These are phyloP conservation scores for Phaffia australis DNA, from an alignment of 768 basidiomycete species.

Conservation along the genomic window DNA sequence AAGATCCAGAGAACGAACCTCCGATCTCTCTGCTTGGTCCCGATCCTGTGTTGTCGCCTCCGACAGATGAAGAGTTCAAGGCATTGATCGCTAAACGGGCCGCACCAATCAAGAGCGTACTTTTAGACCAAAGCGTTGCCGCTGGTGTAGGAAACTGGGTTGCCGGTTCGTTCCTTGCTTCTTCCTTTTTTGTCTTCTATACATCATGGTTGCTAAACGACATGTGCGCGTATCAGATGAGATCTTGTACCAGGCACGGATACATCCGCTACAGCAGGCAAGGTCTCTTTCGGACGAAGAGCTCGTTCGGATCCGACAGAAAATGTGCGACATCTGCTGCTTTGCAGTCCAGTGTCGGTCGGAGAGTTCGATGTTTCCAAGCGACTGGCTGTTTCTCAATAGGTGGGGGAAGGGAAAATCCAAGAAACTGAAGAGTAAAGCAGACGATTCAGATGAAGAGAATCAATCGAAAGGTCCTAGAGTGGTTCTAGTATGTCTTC, in stretches of 20 bases:
- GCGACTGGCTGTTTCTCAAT: slow-evolving; percentile 31
- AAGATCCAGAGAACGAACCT: slow-evolving; percentile 5
- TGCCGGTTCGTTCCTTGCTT: slow-evolving; percentile 19
- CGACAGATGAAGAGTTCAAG: slow-evolving; percentile 22
- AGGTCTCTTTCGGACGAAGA: slow-evolving; percentile 23
- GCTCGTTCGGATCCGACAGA: slow-evolving; percentile 25
- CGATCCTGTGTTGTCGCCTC: slow-evolving; percentile 24
- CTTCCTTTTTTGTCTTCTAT: neutral
- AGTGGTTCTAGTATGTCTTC: neutral
- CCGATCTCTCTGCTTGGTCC: slow-evolving; percentile 21
- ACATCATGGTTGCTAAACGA: neutral
- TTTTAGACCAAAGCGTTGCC: slow-evolving; percentile 33
- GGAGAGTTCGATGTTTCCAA: slow-evolving; percentile 29
- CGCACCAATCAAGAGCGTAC: slow-evolving; percentile 33
- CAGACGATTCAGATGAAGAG: neutral
- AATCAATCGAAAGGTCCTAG: neutral
- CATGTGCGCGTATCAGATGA: slow-evolving; percentile 26
- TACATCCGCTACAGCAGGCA: slow-evolving; percentile 30
- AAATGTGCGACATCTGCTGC: slow-evolving; percentile 27
- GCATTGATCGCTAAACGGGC: slow-evolving; percentile 19
- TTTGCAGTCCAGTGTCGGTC: slow-evolving; percentile 30
- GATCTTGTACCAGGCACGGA: slow-evolving; percentile 31
- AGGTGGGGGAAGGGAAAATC: slow-evolving; percentile 29
- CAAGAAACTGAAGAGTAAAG: neutral
- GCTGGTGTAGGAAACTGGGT: slow-evolving; percentile 33